A percentile compares a stretch with the other conserved stretches of the same genome.
Evolutionary conservation across 2,329 filamentous ascomycete genomes (phyloP).

Genomic region (Chaetoscypha palmicola): DNA sequence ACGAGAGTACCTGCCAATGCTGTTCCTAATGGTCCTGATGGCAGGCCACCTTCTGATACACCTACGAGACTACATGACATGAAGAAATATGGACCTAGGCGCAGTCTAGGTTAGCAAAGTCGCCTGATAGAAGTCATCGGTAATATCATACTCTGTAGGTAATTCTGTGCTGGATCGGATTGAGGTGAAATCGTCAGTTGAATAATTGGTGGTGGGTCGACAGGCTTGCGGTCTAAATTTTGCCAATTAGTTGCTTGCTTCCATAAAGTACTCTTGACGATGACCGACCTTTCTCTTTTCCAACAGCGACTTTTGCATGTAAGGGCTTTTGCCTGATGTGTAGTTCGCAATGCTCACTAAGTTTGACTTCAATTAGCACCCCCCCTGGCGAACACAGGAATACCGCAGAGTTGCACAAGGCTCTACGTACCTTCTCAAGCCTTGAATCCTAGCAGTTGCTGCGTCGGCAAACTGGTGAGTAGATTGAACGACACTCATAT

Average conservation of each 20-base stretch:
- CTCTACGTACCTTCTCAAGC: conserved; percentile 20
- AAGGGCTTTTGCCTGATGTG: conserved; percentile 60
- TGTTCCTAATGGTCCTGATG: conserved; percentile 37
- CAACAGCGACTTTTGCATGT: conserved; percentile 59
- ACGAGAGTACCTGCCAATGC: conserved; percentile 65
- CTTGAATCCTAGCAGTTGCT: conserved; percentile 17
- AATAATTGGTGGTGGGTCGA: conserved; percentile 82
- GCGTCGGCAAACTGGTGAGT: conserved; percentile 26
- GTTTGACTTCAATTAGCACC: conserved; percentile 20
- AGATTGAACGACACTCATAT: conserved; percentile 16
- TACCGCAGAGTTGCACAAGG: neutral
- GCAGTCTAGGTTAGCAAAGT: conserved; percentile 9
- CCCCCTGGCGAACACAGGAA: conserved; percentile 13
- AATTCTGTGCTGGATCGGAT: conserved; percentile 41
- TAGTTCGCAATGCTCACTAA: conserved; percentile 50
- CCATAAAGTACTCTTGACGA: neutral
- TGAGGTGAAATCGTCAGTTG: conserved; percentile 51
- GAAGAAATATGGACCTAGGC: conserved; percentile 42
- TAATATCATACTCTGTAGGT: conserved; percentile 56
- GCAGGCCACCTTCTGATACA: conserved; percentile 35
- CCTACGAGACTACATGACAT: conserved; percentile 39
- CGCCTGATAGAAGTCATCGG: neutral
- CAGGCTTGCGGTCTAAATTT: conserved; percentile 69
- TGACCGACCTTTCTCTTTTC: conserved; percentile 64
- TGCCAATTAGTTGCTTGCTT: neutral